These are phyloP conservation scores for Chalciporus piperatus DNA, from an alignment of 768 basidiomycete species.

Conservation along the genomic window DNA sequence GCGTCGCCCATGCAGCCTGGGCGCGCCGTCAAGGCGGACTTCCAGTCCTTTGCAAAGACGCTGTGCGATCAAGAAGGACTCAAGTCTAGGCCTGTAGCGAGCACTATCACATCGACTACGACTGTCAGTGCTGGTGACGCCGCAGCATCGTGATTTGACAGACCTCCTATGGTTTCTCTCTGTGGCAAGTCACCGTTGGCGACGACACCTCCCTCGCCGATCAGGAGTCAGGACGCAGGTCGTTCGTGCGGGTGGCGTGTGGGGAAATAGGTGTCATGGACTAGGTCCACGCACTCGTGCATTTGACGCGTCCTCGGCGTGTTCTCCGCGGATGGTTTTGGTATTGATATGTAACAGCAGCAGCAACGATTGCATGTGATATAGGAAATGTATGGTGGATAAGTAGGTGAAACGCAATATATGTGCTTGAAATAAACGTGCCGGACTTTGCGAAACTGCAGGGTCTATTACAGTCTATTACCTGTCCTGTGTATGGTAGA, in stretches of 20 bases:
- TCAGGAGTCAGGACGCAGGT: constrained; percentile 19
- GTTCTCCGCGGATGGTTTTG: constrained; percentile 8
- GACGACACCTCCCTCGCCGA: constrained; percentile 6
- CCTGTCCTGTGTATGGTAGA: not conserved
- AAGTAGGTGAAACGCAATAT: constrained; percentile 1
- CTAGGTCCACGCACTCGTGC: not conserved
- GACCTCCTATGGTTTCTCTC: not conserved
- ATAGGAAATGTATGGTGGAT: constrained; percentile 10
- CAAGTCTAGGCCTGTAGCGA: constrained; percentile 11
- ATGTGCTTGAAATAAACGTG: not conserved
- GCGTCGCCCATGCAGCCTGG: constrained; percentile 25
- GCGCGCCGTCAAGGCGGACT: constrained; percentile 49
- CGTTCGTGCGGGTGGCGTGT: constrained; percentile 14
- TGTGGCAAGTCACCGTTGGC: not conserved
- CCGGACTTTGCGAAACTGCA: no score
- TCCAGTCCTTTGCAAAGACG: constrained; percentile 49
- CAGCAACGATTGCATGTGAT: not conserved
- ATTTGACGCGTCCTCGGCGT: not conserved
- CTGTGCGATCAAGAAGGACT: constrained; percentile 39
- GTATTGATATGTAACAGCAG: constrained; percentile 21
- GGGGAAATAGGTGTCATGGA: constrained; percentile 13
- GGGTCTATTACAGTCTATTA: no score
- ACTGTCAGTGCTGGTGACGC: not conserved
- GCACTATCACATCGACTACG: not conserved
- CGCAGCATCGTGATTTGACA: constrained; percentile 15